Evolutionary conservation across 2,329 filamentous ascomycete species (phyloP).

Genomic region (Aureobasidium leucospermi): DNA sequence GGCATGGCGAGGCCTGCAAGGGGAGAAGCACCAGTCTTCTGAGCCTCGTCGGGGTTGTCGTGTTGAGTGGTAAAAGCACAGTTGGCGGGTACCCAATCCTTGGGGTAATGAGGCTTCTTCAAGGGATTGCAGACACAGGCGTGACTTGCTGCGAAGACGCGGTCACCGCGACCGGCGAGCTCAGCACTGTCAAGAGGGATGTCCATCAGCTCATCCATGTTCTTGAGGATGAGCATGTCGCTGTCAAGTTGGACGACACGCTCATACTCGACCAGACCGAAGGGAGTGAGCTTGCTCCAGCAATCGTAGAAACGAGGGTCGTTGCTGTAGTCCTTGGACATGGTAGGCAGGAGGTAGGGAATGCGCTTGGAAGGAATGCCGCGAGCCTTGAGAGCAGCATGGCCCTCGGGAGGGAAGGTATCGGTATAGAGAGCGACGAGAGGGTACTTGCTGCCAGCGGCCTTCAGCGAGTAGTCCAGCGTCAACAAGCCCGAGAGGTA

Average conservation of each 20-base stretch:
- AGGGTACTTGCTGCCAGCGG: conserved; percentile 60
- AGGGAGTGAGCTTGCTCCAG: conserved; percentile 81
- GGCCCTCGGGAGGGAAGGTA: conserved; percentile 61
- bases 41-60: conserved; percentile 41
- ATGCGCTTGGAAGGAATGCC: conserved; percentile 64
- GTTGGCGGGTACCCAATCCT: conserved; percentile 58
- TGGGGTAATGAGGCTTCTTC: conserved; percentile 69
- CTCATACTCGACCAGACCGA: conserved; percentile 67
- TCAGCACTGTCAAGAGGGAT: conserved; percentile 58
- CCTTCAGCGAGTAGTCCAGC: conserved; percentile 68
- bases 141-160: conserved; percentile 75
- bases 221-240: conserved; percentile 75
- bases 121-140: conserved; percentile 83
- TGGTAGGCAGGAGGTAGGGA: conserved; percentile 62
- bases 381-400: conserved; percentile 60
- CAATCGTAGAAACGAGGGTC: conserved; percentile 84
- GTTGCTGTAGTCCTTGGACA: conserved; percentile 59
- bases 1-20: conserved; percentile 49
- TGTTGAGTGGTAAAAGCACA: conserved; percentile 57
- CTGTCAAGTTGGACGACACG: conserved; percentile 78
- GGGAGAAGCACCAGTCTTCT: conserved; percentile 43
- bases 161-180: conserved; percentile 45
- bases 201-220: conserved; percentile 94
- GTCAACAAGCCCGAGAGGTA: conserved; percentile 80
- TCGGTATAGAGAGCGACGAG: conserved; percentile 79